A percentile compares a stretch with the other conserved stretches of the same genome.
Conservation (phyloP, 2,329 filamentous ascomycete species). For the Beauveria caledonica region DNA sequence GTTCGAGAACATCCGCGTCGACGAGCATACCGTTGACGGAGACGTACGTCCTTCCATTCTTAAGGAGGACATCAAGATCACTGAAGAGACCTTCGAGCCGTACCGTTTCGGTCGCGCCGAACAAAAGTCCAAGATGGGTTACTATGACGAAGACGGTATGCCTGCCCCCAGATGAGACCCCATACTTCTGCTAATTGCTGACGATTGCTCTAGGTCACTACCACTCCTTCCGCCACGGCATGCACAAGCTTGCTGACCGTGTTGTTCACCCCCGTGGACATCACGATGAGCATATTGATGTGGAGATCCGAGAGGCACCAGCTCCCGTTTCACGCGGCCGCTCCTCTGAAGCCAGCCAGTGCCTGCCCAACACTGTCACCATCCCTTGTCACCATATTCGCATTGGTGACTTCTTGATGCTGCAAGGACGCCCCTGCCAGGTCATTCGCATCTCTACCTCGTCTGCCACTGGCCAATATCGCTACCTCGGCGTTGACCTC, state of each 20-base stretch:
- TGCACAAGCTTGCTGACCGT: constrained; percentile 51
- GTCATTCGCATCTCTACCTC: constrained; percentile 99
- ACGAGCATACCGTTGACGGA: constrained; percentile 32
- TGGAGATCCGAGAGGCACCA: constrained; percentile 31
- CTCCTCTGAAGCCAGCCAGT: constrained; percentile 22
- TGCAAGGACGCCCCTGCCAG: constrained; percentile 98
- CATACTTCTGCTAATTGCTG: background rate
- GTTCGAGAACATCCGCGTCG: constrained; percentile 20
- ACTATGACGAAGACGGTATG: constrained; percentile 57
- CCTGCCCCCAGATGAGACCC: constrained; percentile 3
- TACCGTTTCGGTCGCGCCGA: constrained; percentile 33
- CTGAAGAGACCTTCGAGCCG: constrained; percentile 58
- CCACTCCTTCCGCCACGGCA: constrained; percentile 48
- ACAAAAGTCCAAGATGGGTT: constrained; percentile 52
- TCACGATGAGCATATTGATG: constrained; percentile 42
- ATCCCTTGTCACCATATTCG: constrained; percentile 99
- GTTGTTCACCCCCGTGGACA: constrained; percentile 41
- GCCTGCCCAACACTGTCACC: constrained; percentile 75
- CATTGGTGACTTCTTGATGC: constrained; percentile 96
- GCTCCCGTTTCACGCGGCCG: constrained; percentile 23
- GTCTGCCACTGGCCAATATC: constrained; percentile 95
- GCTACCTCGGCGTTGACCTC: constrained; percentile 98
- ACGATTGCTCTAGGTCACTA: constrained; percentile 38
- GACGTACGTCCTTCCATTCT: constrained; percentile 33
- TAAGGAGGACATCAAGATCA: constrained; percentile 50